Evolutionary conservation across 495 filamentous ascomycete species (phyloP).

Genomic region (Neurospora hispaniola): DNA sequence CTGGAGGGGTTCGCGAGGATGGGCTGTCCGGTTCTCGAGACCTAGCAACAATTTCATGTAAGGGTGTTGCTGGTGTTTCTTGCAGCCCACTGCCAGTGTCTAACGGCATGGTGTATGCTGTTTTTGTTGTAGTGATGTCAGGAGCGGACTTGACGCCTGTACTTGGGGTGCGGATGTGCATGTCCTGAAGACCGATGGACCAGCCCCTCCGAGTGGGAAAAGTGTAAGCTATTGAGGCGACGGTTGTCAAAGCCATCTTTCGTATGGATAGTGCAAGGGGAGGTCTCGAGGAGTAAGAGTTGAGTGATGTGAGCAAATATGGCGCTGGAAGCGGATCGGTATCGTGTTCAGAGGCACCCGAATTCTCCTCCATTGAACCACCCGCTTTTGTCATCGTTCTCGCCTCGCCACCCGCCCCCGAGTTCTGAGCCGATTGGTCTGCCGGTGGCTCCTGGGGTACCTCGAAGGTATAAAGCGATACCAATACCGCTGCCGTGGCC

Average conservation of each 20-base stretch:
- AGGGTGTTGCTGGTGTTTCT: slow-evolving; percentile 17
- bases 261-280: slow-evolving; percentile 74
- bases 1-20: background rate
- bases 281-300: slow-evolving; percentile 68
- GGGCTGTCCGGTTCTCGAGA: background rate
- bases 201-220: slow-evolving; percentile 61
- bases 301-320: slow-evolving; percentile 66
- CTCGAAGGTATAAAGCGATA: slow-evolving; percentile 65
- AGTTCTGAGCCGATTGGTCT: background rate
- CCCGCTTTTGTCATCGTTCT: background rate
- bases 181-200: slow-evolving; percentile 84
- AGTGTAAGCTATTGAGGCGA: slow-evolving; percentile 79
- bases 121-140: slow-evolving; percentile 35
- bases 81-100: slow-evolving; percentile 1
- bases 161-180: slow-evolving; percentile 43
- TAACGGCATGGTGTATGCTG: slow-evolving; percentile 33
- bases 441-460: slow-evolving; percentile 15
- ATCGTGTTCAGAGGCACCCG: background rate
- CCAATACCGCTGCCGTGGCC: slow-evolving; percentile 56
- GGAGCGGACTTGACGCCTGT: slow-evolving; percentile 20
- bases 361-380: background rate
- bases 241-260: slow-evolving; percentile 44
- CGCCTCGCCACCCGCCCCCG: background rate
- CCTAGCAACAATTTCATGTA: background rate
- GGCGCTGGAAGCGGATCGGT: slow-evolving; percentile 17